Conservation (phyloP, 2,329 filamentous ascomycete species). For the Fusarium denticulatum region DNA sequence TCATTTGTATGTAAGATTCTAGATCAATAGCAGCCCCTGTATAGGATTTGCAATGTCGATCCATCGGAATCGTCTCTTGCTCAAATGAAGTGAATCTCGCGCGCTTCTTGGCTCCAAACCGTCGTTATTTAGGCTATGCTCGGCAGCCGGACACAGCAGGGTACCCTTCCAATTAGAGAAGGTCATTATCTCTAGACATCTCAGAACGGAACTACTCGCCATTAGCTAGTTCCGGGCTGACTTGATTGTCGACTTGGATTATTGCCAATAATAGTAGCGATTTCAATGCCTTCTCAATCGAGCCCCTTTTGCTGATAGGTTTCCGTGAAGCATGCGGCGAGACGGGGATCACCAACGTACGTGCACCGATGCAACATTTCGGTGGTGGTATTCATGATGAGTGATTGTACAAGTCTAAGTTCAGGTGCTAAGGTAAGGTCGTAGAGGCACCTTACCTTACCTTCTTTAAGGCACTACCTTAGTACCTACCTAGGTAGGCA, state of each 20-base stretch:
- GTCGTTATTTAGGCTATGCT: constrained; percentile 14
- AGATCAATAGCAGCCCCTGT: background rate
- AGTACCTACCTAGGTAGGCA: too few species aligned
- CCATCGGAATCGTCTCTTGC: constrained; percentile 26
- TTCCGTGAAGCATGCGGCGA: background rate
- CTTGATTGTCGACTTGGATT: constrained; percentile 1
- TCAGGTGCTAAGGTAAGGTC: background rate
- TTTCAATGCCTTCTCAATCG: background rate
- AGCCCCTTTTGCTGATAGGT: constrained; percentile 1
- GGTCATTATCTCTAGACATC: constrained; percentile 15
- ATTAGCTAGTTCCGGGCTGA: background rate
- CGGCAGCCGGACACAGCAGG: constrained; percentile 1
- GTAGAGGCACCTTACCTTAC: background rate
- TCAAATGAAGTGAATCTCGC: constrained; percentile 34
- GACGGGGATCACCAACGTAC: background rate
- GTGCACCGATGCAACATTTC: background rate
- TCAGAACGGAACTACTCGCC: constrained; percentile 1
- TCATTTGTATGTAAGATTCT: background rate
- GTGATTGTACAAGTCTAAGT: background rate
- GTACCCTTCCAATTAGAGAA: constrained; percentile 24
- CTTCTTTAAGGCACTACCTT: background rate
- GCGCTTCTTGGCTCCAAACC: constrained; percentile 29
- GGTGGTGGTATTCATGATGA: background rate
- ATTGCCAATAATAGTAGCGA: background rate
- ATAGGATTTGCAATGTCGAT: constrained; percentile 35